Evolutionary conservation across 1,284 basidiomycete species (phyloP), one percentile per base, ranked within the genome.

Genomic region (Cutaneotrichosporon cavernicola): DNA sequence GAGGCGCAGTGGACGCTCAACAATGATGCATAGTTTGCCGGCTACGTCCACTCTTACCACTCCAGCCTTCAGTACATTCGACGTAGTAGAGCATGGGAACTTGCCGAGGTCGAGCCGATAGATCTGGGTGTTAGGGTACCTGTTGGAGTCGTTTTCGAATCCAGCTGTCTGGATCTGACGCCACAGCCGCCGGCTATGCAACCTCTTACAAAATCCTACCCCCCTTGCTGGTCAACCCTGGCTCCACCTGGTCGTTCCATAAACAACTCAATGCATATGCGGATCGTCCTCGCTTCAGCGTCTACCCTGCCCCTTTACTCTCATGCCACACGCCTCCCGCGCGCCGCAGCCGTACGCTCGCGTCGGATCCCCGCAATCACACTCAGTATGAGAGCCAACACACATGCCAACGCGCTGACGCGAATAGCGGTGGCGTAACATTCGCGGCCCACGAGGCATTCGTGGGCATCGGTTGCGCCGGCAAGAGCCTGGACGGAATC

Each of bases 361-460:
- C 77, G 66, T 40, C 78, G 68, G 16, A 76, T 32, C 1, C 76
- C 78, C 7, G 73, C 76, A 50, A 69, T 66, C 0, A 80, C 18
- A 30, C 75, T 75, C 47, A 80, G 60, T 0, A 50, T 64, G 3
- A 81, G 62, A 5, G 80, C 80, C 4, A 79, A 13, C 0, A 73
- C 58, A 51, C 75, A 77, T 3, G 69, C 74, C 1, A 72, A 31
- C 1, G 72, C 67, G 6, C 78, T 76, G 9, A 80, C 51, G 51
- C 73, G 70, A 72, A 81, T 80, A 10, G 80, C 78, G 4, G 74
- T 64, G 10, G 70, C 65, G 63, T 81, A 81, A 65, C 80, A 81
- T 22, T 60, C 62, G 36, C 70, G 65, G 9, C 78, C 76, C n/a
- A 79, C 56, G 32, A 76, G 66, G 62, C 78, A 77, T 73, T 66